A percentile compares a stretch with the other conserved stretches of the same genome.
Conservation (phyloP, 306 rosid genomes). For the Sindora glabra region DNA sequence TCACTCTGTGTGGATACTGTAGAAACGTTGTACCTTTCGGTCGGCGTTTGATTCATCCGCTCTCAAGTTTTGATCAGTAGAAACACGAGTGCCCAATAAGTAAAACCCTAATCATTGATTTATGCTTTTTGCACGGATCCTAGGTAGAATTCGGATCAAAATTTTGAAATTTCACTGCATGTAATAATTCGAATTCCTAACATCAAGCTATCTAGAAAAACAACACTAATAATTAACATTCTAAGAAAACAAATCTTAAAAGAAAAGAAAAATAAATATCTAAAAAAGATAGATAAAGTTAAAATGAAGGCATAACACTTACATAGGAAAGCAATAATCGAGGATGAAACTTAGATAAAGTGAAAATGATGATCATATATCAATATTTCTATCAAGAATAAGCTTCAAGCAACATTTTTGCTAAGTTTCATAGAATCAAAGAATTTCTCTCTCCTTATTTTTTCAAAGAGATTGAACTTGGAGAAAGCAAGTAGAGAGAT, state of each 20-base stretch:
- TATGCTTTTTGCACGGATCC: too few relatives aligned
- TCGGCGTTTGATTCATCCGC: too few relatives aligned
- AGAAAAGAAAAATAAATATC: neutral
- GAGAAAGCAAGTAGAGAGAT: neutral
- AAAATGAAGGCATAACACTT: conserved; percentile 9
- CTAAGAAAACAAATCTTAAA: neutral
- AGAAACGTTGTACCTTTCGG: too few relatives aligned
- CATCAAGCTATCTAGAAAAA: neutral
- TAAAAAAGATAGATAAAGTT: neutral
- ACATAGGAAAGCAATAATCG: conserved; percentile 25
- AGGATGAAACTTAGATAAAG: conserved; percentile 19
- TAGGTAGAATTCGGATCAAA: too few relatives aligned
- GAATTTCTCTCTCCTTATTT: neutral
- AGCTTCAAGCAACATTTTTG: neutral
- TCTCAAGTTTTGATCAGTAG: too few relatives aligned
- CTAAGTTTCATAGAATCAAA: neutral
- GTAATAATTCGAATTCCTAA: too few relatives aligned
- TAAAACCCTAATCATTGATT: too few relatives aligned
- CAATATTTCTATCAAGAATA: too few relatives aligned
- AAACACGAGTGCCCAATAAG: too few relatives aligned
- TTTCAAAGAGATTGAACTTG: neutral
- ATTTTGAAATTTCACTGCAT: too few relatives aligned
- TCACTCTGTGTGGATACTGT: too few relatives aligned
- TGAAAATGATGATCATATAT: conserved; percentile 18
- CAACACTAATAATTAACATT: neutral